phyloP scores from a whole-genome alignment of 768 basidiomycete species.

The Amanita polypyramis region DNA sequence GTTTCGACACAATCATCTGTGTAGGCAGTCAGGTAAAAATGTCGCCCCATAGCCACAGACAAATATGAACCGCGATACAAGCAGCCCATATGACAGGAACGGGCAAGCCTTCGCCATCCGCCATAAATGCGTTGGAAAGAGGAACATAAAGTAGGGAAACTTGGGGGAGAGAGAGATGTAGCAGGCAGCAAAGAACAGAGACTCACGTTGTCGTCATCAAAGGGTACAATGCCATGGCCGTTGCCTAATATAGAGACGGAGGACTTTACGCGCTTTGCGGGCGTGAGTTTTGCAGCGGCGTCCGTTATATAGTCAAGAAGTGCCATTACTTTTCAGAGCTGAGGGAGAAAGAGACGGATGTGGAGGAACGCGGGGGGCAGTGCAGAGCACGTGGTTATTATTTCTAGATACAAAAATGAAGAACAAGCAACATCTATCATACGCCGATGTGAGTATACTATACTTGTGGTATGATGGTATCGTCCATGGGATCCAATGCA shows the following conservation, averaged over 20 bases:
- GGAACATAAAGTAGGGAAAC: background rate
- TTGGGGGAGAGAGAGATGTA: background rate
- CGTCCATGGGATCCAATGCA: conserved; percentile 3
- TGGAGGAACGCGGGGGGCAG: background rate
- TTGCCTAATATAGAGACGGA: conserved; percentile 33
- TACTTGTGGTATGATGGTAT: background rate
- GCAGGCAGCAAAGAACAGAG: conserved; percentile 5
- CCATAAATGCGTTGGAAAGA: conserved; percentile 10
- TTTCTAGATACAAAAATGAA: conserved; percentile 1
- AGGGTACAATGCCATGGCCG: conserved; percentile 47
- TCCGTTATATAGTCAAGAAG: conserved; percentile 49
- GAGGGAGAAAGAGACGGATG: background rate
- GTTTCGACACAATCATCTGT: conserved; percentile 85
- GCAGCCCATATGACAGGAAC: conserved; percentile 33
- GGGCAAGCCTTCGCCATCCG: conserved; percentile 35
- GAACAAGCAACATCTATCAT: background rate
- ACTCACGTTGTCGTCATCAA: conserved; percentile 64
- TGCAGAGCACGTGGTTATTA: no score
- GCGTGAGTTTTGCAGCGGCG: conserved; percentile 33
- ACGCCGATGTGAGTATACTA: background rate
- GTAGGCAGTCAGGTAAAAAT: conserved; percentile 7
- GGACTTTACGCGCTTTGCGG: conserved; percentile 29
- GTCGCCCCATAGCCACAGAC: conserved; percentile 12
- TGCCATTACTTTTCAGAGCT: conserved; percentile 29
- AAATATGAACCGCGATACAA: conserved; percentile 59